Base-by-base conservation (phyloP, 2,329 filamentous ascomycete genomes). In the Phaeosphaeria sp. region DNA sequence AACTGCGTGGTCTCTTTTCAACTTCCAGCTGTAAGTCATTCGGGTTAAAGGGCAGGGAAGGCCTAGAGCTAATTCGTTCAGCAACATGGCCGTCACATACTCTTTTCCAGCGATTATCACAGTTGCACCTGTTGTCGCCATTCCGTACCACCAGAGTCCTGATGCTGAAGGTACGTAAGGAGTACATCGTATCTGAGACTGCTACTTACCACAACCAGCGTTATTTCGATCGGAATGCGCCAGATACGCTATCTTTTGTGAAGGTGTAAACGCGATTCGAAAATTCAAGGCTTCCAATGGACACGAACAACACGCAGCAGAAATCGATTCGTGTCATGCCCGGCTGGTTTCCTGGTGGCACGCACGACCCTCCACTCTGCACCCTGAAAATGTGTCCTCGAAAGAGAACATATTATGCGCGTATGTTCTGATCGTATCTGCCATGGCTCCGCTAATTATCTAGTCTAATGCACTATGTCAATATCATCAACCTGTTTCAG, bases 1-100 rank as follows among this genome's bases (percentile, higher is more conserved):
- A 0, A 72, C 71, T n/a, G 71, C 70, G 0, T 75, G 72, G 72
- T 60, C 63, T 5, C 42, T 72, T 11, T 68, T 74, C 55, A 74
- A 73, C 27, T 74, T 74, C 40, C 72, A 75, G 59, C 54, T 74
- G 72, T 73, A 56, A 51, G 69, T 57, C 18, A 9, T n/a, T 11
- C 18, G 21, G 11, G 7, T 22, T 40, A 20, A 18, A 22, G 30
- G 15, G 8, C 22, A 30, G 13, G 18, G n/a, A 6, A n/a, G 21
- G n/a, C 24, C 5, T 9, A 21, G 20, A 24, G 17, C 61, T 69
- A 22, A 71, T 1, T 6, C 2, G 1, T 21, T 2, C 30, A 74
- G 72, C 24, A 63, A 64, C 1, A 72, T 74, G 69, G 64, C 72
- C 7, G 68, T 69, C 20, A 67, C 61, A 1, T 73, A 69, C 45